These are phyloP conservation scores for Solanum chiquidenum DNA, from an alignment of 257 asterid species.

Conservation along the genomic window DNA sequence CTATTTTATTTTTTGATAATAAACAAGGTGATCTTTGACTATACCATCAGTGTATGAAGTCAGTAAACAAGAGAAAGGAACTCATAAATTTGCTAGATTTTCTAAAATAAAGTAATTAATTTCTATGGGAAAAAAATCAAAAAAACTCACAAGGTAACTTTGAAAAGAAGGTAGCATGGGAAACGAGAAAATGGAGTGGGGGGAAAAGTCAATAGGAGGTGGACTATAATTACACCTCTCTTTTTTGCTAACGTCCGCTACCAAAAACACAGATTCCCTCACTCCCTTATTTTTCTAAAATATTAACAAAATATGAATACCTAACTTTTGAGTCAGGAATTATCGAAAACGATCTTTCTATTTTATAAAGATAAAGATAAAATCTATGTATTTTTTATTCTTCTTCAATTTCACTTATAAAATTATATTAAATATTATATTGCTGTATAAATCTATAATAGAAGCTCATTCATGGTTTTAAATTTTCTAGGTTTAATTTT, in stretches of 20 bases:
- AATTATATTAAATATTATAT: neutral
- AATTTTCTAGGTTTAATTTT: neutral
- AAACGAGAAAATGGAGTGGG: neutral
- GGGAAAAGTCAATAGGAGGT: conserved; percentile 21
- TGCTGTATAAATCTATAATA: neutral
- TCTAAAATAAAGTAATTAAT: neutral
- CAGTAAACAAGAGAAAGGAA: neutral
- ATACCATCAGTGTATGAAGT: neutral
- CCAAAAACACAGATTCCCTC: conserved; percentile 43
- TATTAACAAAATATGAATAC: neutral
- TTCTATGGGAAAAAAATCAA: neutral
- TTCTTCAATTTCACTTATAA: neutral
- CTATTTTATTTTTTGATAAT: neutral
- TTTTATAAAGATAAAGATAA: neutral
- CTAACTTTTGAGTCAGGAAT: neutral
- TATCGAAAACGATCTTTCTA: neutral
- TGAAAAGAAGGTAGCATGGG: neutral
- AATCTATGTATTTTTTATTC: neutral
- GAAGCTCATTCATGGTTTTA: neutral
- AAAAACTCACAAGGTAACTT: neutral
- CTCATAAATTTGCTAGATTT: neutral
- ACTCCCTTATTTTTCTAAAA: conserved; percentile 9
- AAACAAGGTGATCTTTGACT: neutral
- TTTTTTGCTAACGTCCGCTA: conserved; percentile 19
- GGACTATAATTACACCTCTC: conserved; percentile 35